Conservation (phyloP, 345 rosid species). For the Camelina sativa region DNA sequence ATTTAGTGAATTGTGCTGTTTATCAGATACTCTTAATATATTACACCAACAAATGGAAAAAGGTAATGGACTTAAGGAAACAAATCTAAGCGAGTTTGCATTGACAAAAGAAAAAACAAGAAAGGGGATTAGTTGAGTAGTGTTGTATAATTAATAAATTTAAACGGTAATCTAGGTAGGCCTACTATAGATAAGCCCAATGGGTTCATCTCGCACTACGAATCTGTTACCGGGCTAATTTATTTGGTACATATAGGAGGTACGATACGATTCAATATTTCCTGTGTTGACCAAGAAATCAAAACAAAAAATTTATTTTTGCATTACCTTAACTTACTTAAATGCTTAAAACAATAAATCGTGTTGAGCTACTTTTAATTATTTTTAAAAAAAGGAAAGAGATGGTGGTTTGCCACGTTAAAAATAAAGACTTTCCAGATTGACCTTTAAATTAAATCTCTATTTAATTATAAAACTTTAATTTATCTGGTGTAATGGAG, state of each 20-base stretch:
- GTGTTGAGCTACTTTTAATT: neutral
- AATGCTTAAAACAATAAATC: neutral
- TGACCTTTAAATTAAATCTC: neutral
- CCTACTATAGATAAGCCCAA: slow-evolving; percentile 12
- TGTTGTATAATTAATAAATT: neutral
- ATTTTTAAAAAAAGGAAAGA: neutral
- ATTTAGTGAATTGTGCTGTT: no score
- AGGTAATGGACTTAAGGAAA: no score
- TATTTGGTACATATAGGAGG: no score
- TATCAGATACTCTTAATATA: no score
- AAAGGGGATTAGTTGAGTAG: no score
- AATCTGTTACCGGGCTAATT: neutral
- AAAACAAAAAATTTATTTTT: no score
- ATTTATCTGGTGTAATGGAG: slow-evolving; percentile 2
- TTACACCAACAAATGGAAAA: no score
- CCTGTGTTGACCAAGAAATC: neutral
- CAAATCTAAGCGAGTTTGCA: no score
- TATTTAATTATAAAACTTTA: no score
- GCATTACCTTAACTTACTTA: no score
- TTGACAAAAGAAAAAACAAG: no score
- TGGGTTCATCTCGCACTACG: neutral
- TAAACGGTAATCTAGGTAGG: neutral
- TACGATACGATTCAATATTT: neutral
- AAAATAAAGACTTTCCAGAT: neutral
- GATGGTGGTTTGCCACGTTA: slow-evolving; percentile 34